Percentiles rank a stretch among this genome's conserved stretches.
Evolutionary conservation across 2,329 filamentous ascomycete genomes (phyloP).

Genomic region (Sclerotinia sclerotiorum): DNA sequence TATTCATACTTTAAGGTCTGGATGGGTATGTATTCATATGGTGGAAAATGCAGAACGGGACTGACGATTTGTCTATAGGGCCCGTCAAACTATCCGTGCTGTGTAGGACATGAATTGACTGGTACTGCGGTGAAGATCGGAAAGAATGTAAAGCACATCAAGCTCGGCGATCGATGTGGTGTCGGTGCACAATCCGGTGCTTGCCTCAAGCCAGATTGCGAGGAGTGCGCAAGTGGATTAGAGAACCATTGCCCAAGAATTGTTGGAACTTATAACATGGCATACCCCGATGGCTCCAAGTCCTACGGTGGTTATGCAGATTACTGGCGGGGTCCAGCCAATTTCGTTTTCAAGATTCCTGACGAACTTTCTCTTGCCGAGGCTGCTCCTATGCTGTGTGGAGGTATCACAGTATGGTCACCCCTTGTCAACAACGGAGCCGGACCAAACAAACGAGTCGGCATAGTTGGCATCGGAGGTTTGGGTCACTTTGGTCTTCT

Average conservation of each 20-base stretch:
- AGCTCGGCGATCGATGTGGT: constrained; percentile 55
- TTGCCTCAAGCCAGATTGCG: constrained; percentile 24
- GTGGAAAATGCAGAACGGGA: constrained; percentile 28
- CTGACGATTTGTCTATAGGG: constrained; percentile 5
- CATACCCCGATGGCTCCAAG: constrained; percentile 21
- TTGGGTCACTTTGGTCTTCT: constrained; percentile 70
- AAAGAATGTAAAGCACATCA: constrained; percentile 45
- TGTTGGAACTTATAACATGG: constrained; percentile 19
- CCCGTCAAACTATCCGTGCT: constrained; percentile 38
- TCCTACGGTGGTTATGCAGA: constrained; percentile 22
- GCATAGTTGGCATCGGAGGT: constrained; percentile 69
- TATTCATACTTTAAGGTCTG: constrained; percentile 40
- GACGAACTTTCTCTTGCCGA: constrained; percentile 20
- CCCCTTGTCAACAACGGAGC: constrained; percentile 22
- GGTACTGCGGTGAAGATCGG: constrained; percentile 50
- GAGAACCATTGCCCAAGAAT: constrained; percentile 14
- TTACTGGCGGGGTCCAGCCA: constrained; percentile 20
- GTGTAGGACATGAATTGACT: constrained; percentile 54
- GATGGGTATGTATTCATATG: constrained; percentile 33
- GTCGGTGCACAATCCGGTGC: constrained; percentile 51
- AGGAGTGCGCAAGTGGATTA: constrained; percentile 21
- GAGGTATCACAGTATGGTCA: constrained; percentile 18
- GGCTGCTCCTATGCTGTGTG: constrained; percentile 23
- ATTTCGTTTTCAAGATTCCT: constrained; percentile 23
- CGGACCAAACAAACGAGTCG: constrained; percentile 54